These are phyloP conservation scores for Geranium rotundifolium DNA, from an alignment of 345 rosid species.

Conservation along the genomic window DNA sequence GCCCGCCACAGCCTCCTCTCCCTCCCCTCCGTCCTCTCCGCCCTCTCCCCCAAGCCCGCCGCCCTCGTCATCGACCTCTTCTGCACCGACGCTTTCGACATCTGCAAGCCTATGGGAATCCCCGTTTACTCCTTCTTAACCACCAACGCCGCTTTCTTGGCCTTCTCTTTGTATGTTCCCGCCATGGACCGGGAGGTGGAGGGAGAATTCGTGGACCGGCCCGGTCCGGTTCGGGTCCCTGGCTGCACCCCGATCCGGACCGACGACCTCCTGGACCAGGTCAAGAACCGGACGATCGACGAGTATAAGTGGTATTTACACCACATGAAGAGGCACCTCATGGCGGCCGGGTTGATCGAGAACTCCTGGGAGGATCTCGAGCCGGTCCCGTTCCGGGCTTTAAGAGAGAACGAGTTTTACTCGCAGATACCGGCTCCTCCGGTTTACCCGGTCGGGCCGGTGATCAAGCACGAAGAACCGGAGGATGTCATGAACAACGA, in stretches of 20 bases:
- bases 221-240: slow-evolving; percentile 18
- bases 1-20: slow-evolving; percentile 20
- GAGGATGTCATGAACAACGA: slow-evolving; percentile 2
- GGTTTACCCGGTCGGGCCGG: slow-evolving; percentile 23
- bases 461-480: slow-evolving; percentile 8
- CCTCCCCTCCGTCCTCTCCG: slow-evolving; percentile 6
- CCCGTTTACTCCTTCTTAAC: slow-evolving; percentile 17
- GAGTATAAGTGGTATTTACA: slow-evolving; percentile 9
- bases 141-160: slow-evolving; percentile 13
- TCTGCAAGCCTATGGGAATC: slow-evolving; percentile 22
- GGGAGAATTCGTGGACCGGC: slow-evolving; percentile 15
- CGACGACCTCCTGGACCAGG: slow-evolving; percentile 15
- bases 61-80: slow-evolving; percentile 29
- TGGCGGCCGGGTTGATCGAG: slow-evolving; percentile 24
- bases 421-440: slow-evolving; percentile 7
- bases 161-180: slow-evolving; percentile 21
- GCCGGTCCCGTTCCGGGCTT: slow-evolving; percentile 12
- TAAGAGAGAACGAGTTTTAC: slow-evolving; percentile 14
- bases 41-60: slow-evolving; percentile 2
- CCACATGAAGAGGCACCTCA: slow-evolving; percentile 8
- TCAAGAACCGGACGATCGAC: slow-evolving; percentile 11
- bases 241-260: slow-evolving; percentile 20
- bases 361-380: slow-evolving; percentile 32
- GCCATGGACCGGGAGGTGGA: slow-evolving; percentile 14
- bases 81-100: slow-evolving; percentile 21